Base-by-base conservation (phyloP, 257 asterid genomes). In the Solanum peruvianum region DNA sequence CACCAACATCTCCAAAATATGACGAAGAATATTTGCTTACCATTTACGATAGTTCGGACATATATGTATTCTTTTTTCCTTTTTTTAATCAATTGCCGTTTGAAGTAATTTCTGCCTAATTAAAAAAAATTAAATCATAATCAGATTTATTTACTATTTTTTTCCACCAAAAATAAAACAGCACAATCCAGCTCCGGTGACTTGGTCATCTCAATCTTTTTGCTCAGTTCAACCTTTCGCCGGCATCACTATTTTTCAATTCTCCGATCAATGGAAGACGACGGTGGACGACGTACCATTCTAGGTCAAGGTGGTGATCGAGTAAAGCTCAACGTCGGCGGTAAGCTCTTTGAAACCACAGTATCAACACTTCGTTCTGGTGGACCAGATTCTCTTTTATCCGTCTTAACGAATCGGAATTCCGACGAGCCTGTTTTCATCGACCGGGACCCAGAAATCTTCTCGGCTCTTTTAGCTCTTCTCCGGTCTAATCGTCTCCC, bases 381-480 rank as follows among this genome's bases (percentile, higher is more conserved):
- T 75, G 98, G 98, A 1, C 92, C 97, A 0, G 99, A 97, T 81
- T 92, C 99, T 60, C 96, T 97, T 62, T 87, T 97, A 8, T 92
- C 88, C 85, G 93, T 93, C 52, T 91, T 95, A 49, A 93, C 99
- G 52, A 93, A 88, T 91, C 96, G 98, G 7, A 88, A 92, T 37
- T 60, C 84, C 35, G 90, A 89, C 41, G 92, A 91, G 2, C 93
- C 97, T 27, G 90, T 97, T 29, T 97, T 97, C 93, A 94, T 97
- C 80, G 99, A 97, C 93, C 98, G 99, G 6, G 99, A 97, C 92
- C 99, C 99, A 10, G 99, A 95, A 27, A 91, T 96, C 27, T 97
- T 97, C 93, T 91, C 99, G 86, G 86, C 88, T 81, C 93, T 97
- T 86, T 98, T 97, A 87, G 93, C 98, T 71, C 98, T 97, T 76